A percentile compares a stretch with the other conserved stretches of the same genome.
Conservation (phyloP, 352 stramenopile species). For the Lagenidium giganteum region DNA sequence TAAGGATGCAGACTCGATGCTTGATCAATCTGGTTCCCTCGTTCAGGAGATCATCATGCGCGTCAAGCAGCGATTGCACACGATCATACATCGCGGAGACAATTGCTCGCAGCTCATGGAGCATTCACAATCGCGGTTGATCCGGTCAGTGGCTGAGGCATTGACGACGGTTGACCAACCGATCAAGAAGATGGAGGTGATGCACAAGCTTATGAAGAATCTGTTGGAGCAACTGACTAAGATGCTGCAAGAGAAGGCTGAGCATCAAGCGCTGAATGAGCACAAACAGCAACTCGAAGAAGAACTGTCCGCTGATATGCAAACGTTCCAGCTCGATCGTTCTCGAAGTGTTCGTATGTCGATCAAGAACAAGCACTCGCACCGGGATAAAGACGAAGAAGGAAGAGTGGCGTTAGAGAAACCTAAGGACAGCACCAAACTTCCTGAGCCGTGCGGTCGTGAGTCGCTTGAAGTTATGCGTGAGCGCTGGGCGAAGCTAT, state of each 20-base stretch:
- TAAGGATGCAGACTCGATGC: slow-evolving; percentile 94
- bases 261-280: too few relatives aligned
- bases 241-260: slow-evolving; percentile 73
- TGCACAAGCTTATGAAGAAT: slow-evolving; percentile 86
- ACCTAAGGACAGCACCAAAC: too few relatives aligned
- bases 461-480: slow-evolving; percentile 94
- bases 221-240: slow-evolving; percentile 89
- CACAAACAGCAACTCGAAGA: too few relatives aligned
- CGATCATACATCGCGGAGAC: slow-evolving; percentile 82
- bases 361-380: too few relatives aligned
- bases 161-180: slow-evolving; percentile 87
- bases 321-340: too few relatives aligned
- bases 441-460: too few relatives aligned
- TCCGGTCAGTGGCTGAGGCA: slow-evolving; percentile 76
- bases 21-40: slow-evolving; percentile 98
- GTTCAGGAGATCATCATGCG: slow-evolving; percentile 88
- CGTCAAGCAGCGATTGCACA: slow-evolving; percentile 90
- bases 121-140: slow-evolving; percentile 70
- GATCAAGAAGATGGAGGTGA: slow-evolving; percentile 85
- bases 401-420: too few relatives aligned
- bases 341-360: too few relatives aligned
- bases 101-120: slow-evolving; percentile 74
- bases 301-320: too few relatives aligned
- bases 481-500: slow-evolving; percentile 93
- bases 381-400: too few relatives aligned